phyloP scores from a whole-genome alignment of 306 rosid species.

The Glycine tomentella region DNA sequence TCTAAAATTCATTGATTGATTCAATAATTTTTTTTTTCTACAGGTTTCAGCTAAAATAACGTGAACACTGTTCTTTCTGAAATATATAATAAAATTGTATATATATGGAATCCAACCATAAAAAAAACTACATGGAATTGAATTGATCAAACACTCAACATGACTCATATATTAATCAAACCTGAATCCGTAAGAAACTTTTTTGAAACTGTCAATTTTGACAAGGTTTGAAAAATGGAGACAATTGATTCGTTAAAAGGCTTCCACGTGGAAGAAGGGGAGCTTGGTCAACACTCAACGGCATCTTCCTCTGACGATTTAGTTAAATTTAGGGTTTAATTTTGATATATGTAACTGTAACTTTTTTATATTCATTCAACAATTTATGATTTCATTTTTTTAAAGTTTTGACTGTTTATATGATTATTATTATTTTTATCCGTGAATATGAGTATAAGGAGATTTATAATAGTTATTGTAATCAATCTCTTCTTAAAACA shows the following conservation, averaged over 20 bases:
- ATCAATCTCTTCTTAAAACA: background rate
- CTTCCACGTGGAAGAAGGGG: conserved; percentile 66
- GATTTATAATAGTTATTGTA: background rate
- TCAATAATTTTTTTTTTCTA: background rate
- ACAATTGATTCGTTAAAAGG: conserved; percentile 20
- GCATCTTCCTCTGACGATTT: conserved; percentile 24
- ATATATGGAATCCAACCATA: background rate
- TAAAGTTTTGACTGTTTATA: background rate
- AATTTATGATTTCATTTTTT: background rate
- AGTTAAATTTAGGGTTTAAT: background rate
- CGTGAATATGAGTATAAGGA: too few relatives aligned
- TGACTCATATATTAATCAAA: background rate
- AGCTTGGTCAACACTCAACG: background rate
- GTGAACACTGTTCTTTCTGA: background rate
- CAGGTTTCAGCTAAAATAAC: background rate
- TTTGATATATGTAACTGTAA: background rate
- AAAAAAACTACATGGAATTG: background rate
- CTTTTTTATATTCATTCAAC: background rate
- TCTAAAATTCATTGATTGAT: background rate
- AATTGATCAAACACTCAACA: conserved; percentile 32
- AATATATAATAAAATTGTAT: background rate
- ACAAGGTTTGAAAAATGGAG: conserved; percentile 26
- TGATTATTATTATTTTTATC: background rate
- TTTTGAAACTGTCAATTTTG: conserved; percentile 11
- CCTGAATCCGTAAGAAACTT: conserved; percentile 8